Base-by-base conservation (phyloP, 495 filamentous ascomycete species). In the Tuber borchii region DNA sequence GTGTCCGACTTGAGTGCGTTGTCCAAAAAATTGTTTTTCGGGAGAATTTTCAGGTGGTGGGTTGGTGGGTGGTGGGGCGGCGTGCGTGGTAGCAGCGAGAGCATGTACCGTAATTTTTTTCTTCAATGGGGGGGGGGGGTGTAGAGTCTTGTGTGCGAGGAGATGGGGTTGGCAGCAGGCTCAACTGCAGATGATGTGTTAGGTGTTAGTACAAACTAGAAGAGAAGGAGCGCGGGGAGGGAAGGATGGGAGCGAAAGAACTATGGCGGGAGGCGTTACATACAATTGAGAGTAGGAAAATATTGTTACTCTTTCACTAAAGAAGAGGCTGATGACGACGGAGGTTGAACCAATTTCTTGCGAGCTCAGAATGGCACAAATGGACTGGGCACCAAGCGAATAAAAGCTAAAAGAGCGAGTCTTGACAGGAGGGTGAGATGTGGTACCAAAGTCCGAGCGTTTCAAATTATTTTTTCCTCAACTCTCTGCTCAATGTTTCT, bases 1-100 rank as follows among this genome's bases (percentile, higher is more conserved):
- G 78, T 79, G 78, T 79, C 78, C 61, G 69, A 70, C 78, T 79
- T 76, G 48, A 0, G 78, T 79, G 78, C 78, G 78, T 79, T 79
- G 78, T 72, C 70, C 78, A 79, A 56, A 46, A 56, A 79, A 79
- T 79, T 70, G 72, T 79, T 79, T 79, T 79, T 73, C 61, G 71
- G 56, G 56, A 71, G 56, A 78, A 78, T 74, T 74, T 74, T 56
- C 51, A 70, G 45, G 45, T 46, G 42, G 42, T 43, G 42, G 42
- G 42, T 43, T 19, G 45, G 44, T 45, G 10, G 10, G 74, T 78
- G 77, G 77, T 78, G 75, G 77, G 76, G 77, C 71, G 77, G 77
- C 77, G 77, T 79, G 34, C 34, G 34, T 40, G 75, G 76, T 46
- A 46, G 45, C 17, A 46, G 45, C 17, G 45, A 56, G 0, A 56